These are phyloP conservation scores for Strigomonas culicis DNA, from an alignment of 208 protist genomes.

Conservation along the genomic window DNA sequence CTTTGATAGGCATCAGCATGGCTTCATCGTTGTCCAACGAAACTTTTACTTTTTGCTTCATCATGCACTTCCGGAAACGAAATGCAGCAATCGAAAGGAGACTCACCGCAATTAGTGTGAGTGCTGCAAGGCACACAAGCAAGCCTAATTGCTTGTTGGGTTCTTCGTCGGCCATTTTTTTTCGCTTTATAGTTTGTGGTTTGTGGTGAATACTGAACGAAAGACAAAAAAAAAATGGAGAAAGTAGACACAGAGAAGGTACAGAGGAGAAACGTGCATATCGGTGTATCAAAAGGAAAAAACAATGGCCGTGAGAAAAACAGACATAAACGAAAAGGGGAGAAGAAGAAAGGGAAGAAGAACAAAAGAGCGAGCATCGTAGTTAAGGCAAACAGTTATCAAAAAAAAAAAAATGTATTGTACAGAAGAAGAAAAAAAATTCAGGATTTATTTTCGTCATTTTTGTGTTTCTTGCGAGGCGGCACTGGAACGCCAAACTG, in stretches of 20 bases:
- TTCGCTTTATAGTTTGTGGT: slow-evolving; percentile 2
- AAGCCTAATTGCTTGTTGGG: no score
- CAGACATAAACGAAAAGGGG: background rate
- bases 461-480: background rate
- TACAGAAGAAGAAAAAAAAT: slow-evolving; percentile 3
- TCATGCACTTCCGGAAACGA: slow-evolving; percentile 35
- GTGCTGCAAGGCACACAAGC: no score
- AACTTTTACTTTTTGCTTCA: slow-evolving; percentile 23
- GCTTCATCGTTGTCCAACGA: slow-evolving; percentile 55
- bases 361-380: background rate
- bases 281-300: background rate
- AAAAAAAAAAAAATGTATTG: background rate
- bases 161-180: no score
- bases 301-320: background rate
- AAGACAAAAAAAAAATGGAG: background rate
- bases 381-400: slow-evolving; percentile 1
- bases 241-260: background rate
- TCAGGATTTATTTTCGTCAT: background rate
- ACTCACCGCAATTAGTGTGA: no score
- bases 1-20: slow-evolving; percentile 63
- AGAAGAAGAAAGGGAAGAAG: slow-evolving; percentile 8
- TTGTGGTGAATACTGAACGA: background rate
- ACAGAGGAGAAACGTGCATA: background rate
- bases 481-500: slow-evolving; percentile 60
- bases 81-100: slow-evolving; percentile 41